These are phyloP conservation scores for Plantago major DNA, from an alignment of 257 asterid genomes.

Conservation along the genomic window DNA sequence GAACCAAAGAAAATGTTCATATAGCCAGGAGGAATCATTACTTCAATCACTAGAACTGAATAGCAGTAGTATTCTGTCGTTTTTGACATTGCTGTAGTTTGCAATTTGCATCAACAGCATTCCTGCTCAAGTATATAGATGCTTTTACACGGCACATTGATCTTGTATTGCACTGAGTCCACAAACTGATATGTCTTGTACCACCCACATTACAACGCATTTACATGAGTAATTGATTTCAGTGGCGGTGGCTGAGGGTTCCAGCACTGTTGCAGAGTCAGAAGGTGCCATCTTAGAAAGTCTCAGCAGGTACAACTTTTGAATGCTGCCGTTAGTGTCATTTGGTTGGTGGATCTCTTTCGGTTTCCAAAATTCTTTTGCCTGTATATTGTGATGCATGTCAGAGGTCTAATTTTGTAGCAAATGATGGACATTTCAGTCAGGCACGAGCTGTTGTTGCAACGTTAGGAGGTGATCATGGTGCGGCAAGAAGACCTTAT, in stretches of 20 bases:
- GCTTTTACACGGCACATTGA: no score
- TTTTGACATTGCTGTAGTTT: no score
- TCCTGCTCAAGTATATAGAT: no score
- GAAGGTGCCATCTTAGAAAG: conserved; percentile 68
- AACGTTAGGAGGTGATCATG: conserved; percentile 71
- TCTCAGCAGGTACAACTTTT: conserved; percentile 66
- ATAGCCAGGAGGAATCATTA: no score
- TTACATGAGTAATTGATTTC: conserved; percentile 18
- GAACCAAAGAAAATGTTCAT: no score
- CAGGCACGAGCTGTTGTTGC: conserved; percentile 88
- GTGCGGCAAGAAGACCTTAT: conserved; percentile 58
- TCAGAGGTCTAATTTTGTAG: conserved; percentile 13
- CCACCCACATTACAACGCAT: background rate
- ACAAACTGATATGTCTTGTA: no score
- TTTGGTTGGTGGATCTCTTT: conserved; percentile 8
- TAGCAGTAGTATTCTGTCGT: no score
- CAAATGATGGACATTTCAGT: conserved; percentile 40
- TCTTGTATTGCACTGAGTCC: no score
- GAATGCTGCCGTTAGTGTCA: conserved; percentile 1
- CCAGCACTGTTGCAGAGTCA: conserved; percentile 61
- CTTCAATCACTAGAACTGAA: no score
- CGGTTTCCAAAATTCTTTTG: conserved; percentile 1
- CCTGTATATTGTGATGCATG: conserved; percentile 7
- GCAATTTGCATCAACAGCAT: no score
- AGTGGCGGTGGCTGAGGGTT: conserved; percentile 67